Conservation (phyloP, 768 basidiomycete genomes). For the Hemileccinum rubropunctum region DNA sequence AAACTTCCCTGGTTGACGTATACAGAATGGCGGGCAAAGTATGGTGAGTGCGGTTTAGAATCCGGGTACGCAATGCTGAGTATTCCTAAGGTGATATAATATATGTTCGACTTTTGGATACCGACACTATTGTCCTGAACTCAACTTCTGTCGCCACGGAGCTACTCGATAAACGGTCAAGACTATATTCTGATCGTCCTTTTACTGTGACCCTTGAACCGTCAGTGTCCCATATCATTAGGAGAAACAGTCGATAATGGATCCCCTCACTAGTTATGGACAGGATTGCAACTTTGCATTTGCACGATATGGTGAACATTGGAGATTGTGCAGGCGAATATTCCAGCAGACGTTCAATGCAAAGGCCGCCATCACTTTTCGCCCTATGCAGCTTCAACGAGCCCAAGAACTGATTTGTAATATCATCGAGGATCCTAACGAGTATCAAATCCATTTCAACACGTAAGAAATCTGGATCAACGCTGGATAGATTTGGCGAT, state of each 20-base stretch:
- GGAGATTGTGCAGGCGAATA: conserved; percentile 4
- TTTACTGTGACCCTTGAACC: conserved; percentile 7
- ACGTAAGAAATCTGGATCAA: not conserved
- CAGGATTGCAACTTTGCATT: conserved; percentile 3
- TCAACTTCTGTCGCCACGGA: conserved; percentile 38
- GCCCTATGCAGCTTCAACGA: conserved; percentile 2
- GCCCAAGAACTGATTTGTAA: not conserved
- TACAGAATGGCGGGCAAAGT: conserved; percentile 1
- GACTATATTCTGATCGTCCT: conserved; percentile 50
- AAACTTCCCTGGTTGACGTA: conserved; percentile 6
- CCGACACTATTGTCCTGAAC: conserved; percentile 43
- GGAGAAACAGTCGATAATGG: not conserved
- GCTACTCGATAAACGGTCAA: conserved; percentile 43
- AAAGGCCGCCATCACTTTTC: not conserved
- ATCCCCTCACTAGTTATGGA: conserved; percentile 1
- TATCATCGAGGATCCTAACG: not conserved
- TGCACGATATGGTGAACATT: conserved; percentile 3
- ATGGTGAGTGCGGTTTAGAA: conserved; percentile 1
- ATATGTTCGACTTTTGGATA: conserved; percentile 45
- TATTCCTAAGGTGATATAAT: conserved; percentile 40
- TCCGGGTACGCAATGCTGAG: not conserved
- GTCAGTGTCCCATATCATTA: not conserved
- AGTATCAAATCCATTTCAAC: not conserved
- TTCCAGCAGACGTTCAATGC: conserved; percentile 3
- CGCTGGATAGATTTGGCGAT: not conserved